A percentile compares a stretch with the other conserved stretches of the same genome.
Conservation (phyloP, 2,329 filamentous ascomycete species). For the Cytospora piceicola region DNA sequence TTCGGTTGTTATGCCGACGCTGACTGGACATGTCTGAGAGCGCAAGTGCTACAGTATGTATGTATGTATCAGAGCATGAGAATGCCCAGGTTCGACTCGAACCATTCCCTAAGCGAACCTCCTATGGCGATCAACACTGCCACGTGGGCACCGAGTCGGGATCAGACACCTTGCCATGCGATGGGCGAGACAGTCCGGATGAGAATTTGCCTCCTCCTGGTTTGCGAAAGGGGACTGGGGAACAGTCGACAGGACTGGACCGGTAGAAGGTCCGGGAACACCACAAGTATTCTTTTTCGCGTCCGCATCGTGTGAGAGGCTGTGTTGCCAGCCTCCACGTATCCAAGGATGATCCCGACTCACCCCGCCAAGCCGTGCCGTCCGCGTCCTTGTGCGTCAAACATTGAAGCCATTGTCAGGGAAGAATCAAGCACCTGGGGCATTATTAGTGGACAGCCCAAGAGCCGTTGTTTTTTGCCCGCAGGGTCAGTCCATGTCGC, state of each 20-base stretch:
- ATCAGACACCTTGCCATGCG: slow-evolving; percentile 9
- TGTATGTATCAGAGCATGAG: neutral
- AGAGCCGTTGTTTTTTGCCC: slow-evolving; percentile 6
- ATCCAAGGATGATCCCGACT: slow-evolving; percentile 16
- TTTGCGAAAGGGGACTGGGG: neutral
- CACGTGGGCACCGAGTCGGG: slow-evolving; percentile 7
- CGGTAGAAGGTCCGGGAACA: neutral
- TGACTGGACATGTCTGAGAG: slow-evolving; percentile 22
- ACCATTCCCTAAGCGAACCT: neutral
- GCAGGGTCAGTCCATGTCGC: slow-evolving; percentile 12
- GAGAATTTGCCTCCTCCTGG: slow-evolving; percentile 16
- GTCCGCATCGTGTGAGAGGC: neutral
- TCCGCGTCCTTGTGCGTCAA: slow-evolving; percentile 5
- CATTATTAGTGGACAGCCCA: slow-evolving; percentile 12
- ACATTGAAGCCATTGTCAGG: slow-evolving; percentile 10
- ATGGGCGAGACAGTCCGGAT: neutral
- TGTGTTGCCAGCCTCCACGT: slow-evolving; percentile 3
- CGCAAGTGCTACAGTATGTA: slow-evolving; percentile 2
- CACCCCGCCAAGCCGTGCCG: slow-evolving; percentile 11
- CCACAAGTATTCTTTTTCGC: neutral
- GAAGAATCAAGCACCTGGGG: neutral
- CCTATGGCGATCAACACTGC: slow-evolving; percentile 14
- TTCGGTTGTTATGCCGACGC: slow-evolving; percentile 19
- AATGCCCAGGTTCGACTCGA: neutral
- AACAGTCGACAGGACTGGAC: neutral